These are phyloP conservation scores for Leccinum uliginosum DNA, from an alignment of 768 basidiomycete species.

Conservation along the genomic window DNA sequence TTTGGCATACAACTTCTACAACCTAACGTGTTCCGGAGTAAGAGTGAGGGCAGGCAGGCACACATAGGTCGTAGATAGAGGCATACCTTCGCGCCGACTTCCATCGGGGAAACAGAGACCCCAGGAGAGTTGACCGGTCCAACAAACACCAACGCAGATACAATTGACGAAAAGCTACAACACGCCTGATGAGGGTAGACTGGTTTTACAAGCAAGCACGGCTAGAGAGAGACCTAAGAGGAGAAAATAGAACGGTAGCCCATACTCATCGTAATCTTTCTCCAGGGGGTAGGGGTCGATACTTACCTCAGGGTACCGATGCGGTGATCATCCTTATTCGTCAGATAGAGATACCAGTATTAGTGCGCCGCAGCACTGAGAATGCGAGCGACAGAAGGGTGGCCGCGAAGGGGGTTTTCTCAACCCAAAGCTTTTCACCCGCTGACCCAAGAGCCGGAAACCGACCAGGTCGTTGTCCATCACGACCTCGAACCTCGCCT, in stretches of 20 bases:
- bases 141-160: too few species aligned
- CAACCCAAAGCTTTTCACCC: background rate
- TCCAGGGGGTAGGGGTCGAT: background rate
- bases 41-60: too few species aligned
- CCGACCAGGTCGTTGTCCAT: background rate
- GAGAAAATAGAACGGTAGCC: background rate
- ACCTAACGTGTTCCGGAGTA: too few species aligned
- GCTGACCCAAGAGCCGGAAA: background rate
- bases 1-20: too few species aligned
- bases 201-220: too few species aligned
- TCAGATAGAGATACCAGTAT: background rate
- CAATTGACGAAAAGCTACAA: too few species aligned
- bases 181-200: too few species aligned
- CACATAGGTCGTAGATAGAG: too few species aligned
- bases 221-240: too few species aligned
- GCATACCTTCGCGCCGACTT: too few species aligned
- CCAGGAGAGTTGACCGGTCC: too few species aligned
- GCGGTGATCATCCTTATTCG: background rate
- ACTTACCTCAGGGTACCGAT: background rate
- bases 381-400: background rate
- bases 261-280: background rate
- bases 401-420: background rate
- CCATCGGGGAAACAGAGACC: too few species aligned
- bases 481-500: slow-evolving; percentile 1
- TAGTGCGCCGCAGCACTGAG: background rate